Base-by-base conservation (phyloP, 164 flowering plant genomes). In the Aristolochia californica region DNA sequence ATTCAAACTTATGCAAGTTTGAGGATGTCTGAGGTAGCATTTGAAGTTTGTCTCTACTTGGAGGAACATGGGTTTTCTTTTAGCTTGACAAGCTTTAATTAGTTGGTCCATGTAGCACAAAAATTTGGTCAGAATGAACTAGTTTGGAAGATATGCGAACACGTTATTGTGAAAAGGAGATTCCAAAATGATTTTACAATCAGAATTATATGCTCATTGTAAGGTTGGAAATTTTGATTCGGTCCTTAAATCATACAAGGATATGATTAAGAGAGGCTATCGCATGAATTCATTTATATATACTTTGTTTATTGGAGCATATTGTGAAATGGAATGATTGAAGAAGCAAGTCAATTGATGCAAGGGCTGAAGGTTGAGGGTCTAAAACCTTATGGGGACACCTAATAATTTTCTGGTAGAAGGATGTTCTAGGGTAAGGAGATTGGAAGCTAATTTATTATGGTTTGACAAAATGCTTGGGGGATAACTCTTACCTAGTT, bases 121-220 rank as follows among this genome's bases (percentile, higher is more conserved):
- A 91, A 77, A 65, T 77, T 91, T 56, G 79, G 77, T 43, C 34
- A 45, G 27, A 51, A 27, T 55, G 16, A 2, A 30, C 48, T 84
- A 58, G 80, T 80, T 25, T 88, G 98, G 98, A 70, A 65, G 44
- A 62, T 91, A 20, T 91, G 83, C 68, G 91, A 85, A 77, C 76
- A 62, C 63, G 82, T 88, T 88, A 61, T 88, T 20, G 47, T 61
- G 38, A 73, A 40, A 17, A 82, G 87, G 63, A 65, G 45, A n/a
- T 83, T 71, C 55, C 95, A 93, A 57, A 84, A 84, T 78, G 84
- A 72, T 52, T 59, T 51, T n/a, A 83, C 87, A 0, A 44, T 66
- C 16, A 75, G 62, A 45, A 75, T 59, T 24, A 71, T 75, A 68
- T 74, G 83, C 81, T 14, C 80, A 73, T 52, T 64, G 72, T 4